Evolutionary conservation across 2,329 filamentous ascomycete genomes (phyloP).

Genomic region (Diaporthe citri): DNA sequence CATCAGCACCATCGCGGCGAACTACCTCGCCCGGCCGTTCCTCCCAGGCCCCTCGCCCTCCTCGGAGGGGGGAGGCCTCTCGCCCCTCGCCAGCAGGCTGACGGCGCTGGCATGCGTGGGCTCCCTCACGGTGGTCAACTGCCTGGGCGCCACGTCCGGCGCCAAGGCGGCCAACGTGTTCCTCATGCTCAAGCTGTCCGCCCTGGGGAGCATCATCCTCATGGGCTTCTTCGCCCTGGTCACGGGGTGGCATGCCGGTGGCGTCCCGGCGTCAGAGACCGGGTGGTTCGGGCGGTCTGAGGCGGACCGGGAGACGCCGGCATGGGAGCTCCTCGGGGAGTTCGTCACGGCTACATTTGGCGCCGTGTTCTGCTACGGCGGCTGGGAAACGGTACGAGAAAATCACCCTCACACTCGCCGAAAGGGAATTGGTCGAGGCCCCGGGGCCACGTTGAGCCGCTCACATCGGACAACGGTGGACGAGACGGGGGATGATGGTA

Average conservation of each 20-base stretch:
- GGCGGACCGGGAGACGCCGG: constrained; percentile 37
- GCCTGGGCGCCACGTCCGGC: constrained; percentile 55
- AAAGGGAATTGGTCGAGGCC: too few relatives aligned
- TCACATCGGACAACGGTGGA: neutral
- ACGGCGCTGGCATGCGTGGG: constrained; percentile 54
- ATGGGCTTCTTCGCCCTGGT: constrained; percentile 43
- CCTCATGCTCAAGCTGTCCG: constrained; percentile 50
- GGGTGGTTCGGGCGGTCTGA: constrained; percentile 47
- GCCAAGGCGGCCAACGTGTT: constrained; percentile 56
- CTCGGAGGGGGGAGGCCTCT: constrained; percentile 30
- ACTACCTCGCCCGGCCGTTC: constrained; percentile 53
- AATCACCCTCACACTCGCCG: neutral
- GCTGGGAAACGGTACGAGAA: constrained; percentile 58
- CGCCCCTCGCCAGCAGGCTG: constrained; percentile 50
- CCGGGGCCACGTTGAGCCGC: neutral
- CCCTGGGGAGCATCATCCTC: constrained; percentile 44
- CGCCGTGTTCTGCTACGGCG: constrained; percentile 58
- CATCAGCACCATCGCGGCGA: constrained; percentile 58
- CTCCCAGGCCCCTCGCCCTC: constrained; percentile 42
- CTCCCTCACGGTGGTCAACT: constrained; percentile 56
- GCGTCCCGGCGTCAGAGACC: constrained; percentile 50
- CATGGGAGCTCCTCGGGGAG: constrained; percentile 55
- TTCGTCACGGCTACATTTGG: constrained; percentile 57
- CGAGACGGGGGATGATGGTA: constrained; percentile 6
- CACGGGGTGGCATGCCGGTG: constrained; percentile 51